Conservation (phyloP, 805 yeast species). For the Cyberlindnera americana region DNA sequence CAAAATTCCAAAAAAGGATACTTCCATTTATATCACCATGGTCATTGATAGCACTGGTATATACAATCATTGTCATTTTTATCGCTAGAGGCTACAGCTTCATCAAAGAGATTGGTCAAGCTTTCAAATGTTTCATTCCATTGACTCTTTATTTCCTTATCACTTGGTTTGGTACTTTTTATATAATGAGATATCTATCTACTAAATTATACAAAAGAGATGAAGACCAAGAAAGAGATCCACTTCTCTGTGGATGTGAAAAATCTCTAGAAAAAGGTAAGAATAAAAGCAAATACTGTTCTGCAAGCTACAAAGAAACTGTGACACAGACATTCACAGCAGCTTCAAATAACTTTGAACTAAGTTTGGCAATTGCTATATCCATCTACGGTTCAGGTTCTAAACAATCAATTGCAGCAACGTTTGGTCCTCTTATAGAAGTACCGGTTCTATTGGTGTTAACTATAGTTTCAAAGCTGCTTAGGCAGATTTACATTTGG, state of each 20-base stretch:
- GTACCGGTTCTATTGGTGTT: conserved; percentile 47
- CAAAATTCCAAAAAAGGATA: conserved; percentile 24
- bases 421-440: conserved; percentile 58
- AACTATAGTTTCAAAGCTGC: conserved; percentile 34
- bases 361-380: conserved; percentile 51
- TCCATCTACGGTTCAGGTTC: conserved; percentile 50
- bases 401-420: conserved; percentile 53
- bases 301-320: conserved; percentile 39
- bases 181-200: conserved; percentile 32
- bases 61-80: conserved; percentile 49
- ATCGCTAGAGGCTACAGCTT: conserved; percentile 47
- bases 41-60: conserved; percentile 49
- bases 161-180: conserved; percentile 44
- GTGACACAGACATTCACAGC: conserved; percentile 55
- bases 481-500: conserved; percentile 5
- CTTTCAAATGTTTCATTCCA: conserved; percentile 48
- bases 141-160: conserved; percentile 44
- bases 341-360: conserved; percentile 55
- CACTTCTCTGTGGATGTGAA: conserved; percentile 39
- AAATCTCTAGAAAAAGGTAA: conserved; percentile 12
- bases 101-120: conserved; percentile 44
- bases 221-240: not conserved
- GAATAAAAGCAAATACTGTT: conserved; percentile 23
- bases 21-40: conserved; percentile 44
- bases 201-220: conserved; percentile 9